Percentiles rank a stretch among this genome's conserved stretches.
Conservation (phyloP, 2,329 filamentous ascomycete genomes). For the Hypomyces rosellus region DNA sequence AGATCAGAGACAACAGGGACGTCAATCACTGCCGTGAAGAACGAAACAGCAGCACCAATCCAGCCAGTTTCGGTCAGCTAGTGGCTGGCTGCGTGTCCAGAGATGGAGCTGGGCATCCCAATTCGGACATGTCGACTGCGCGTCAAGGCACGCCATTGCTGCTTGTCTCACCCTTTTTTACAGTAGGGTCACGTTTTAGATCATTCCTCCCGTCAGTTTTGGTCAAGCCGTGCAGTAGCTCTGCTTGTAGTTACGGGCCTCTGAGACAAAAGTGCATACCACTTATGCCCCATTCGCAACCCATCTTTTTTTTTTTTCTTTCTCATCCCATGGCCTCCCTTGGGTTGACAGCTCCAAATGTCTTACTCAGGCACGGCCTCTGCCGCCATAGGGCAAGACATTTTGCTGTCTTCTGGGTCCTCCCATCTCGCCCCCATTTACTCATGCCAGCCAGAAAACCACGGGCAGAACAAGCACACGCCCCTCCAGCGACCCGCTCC, state of each 20-base stretch:
- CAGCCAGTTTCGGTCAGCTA: not conserved
- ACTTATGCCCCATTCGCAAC: not conserved
- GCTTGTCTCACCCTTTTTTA: not conserved
- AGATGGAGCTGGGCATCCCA: not conserved
- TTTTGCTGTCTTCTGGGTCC: not conserved
- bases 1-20: not conserved
- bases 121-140: not conserved
- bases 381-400: constrained; percentile 11
- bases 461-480: not conserved
- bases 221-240: not conserved
- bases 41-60: not conserved
- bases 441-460: not conserved
- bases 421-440: not conserved
- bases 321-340: not conserved
- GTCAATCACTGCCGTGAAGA: not conserved
- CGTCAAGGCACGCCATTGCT: not conserved
- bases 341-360: constrained; percentile 11
- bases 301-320: not conserved
- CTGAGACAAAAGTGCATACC: constrained; percentile 1
- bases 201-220: not conserved
- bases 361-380: constrained; percentile 10
- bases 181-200: too few relatives aligned
- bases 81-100: constrained; percentile 1
- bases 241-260: not conserved
- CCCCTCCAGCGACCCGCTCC: not conserved